Conservation (phyloP, 331 rosid genomes). For the Rosa hybrid region DNA sequence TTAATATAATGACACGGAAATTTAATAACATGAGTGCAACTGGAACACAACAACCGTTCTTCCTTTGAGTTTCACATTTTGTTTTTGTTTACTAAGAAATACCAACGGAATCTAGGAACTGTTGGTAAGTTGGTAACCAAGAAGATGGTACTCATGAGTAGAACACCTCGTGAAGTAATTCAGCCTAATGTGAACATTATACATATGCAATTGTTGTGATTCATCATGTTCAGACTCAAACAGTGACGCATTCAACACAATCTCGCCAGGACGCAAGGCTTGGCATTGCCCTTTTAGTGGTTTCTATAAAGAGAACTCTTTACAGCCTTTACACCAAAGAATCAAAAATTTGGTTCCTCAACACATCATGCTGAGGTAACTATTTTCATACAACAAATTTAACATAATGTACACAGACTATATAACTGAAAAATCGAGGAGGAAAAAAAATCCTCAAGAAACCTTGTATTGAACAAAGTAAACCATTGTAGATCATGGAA, state of each 20-base stretch:
- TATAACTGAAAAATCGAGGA: slow-evolving; percentile 6
- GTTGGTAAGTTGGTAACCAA: too few species aligned
- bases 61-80: too few species aligned
- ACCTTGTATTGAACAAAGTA: background rate
- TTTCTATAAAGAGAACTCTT: background rate
- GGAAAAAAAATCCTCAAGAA: background rate
- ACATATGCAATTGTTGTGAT: background rate
- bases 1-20: too few species aligned
- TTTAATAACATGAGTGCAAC: too few species aligned
- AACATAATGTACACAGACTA: slow-evolving; percentile 33
- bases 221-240: background rate
- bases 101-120: too few species aligned
- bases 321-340: slow-evolving; percentile 1
- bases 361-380: background rate
- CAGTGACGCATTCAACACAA: background rate
- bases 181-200: background rate
- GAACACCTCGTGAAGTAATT: background rate
- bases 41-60: too few species aligned
- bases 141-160: background rate
- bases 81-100: too few species aligned
- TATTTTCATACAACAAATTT: slow-evolving; percentile 18
- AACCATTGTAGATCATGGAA: background rate
- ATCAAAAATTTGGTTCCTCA: slow-evolving; percentile 3
- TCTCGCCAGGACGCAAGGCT: background rate
- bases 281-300: background rate